Percentiles rank a stretch among this genome's conserved stretches.
Conservation (phyloP, 2,329 filamentous ascomycete genomes). For the Kalaharituber pfeilii region DNA sequence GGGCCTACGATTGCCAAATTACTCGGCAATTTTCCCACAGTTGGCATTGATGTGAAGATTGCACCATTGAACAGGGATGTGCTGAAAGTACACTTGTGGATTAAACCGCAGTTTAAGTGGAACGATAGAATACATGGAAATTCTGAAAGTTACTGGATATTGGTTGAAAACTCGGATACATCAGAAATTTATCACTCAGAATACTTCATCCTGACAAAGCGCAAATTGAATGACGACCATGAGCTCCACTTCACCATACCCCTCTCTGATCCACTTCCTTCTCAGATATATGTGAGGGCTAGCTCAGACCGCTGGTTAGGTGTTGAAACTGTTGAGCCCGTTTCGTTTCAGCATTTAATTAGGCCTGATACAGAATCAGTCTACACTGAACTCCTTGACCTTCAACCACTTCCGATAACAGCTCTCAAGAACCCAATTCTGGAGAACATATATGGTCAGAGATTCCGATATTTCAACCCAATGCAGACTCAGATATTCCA, state of each 20-base stretch:
- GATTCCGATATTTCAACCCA: conserved; percentile 94
- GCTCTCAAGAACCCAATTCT: conserved; percentile 74
- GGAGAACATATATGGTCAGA: conserved; percentile 72
- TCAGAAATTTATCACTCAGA: conserved; percentile 97
- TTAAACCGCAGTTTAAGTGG: conserved; percentile 85
- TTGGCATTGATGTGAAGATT: conserved; percentile 83
- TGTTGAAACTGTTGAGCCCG: conserved; percentile 82
- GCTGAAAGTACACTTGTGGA: conserved; percentile 67
- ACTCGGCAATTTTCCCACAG: conserved; percentile 77
- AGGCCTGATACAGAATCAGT: conserved; percentile 93
- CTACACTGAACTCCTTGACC: conserved; percentile 80
- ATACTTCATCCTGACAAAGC: conserved; percentile 80
- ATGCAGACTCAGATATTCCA: conserved; percentile 99
- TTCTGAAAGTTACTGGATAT: conserved; percentile 94
- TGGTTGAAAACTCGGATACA: conserved; percentile 97
- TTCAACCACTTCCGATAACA: conserved; percentile 74
- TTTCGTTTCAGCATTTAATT: conserved; percentile 96
- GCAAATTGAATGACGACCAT: conserved; percentile 86
- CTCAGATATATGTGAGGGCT: conserved; percentile 87
- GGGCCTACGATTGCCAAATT: conserved; percentile 66
- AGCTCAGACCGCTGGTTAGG: conserved; percentile 94
- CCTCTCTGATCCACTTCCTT: conserved; percentile 76
- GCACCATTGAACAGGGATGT: conserved; percentile 91
- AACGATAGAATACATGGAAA: conserved; percentile 85
- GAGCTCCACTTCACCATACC: conserved; percentile 97